phyloP scores from a whole-genome alignment of 2,329 filamentous ascomycete genomes.

The Akanthomyces muscarius region DNA sequence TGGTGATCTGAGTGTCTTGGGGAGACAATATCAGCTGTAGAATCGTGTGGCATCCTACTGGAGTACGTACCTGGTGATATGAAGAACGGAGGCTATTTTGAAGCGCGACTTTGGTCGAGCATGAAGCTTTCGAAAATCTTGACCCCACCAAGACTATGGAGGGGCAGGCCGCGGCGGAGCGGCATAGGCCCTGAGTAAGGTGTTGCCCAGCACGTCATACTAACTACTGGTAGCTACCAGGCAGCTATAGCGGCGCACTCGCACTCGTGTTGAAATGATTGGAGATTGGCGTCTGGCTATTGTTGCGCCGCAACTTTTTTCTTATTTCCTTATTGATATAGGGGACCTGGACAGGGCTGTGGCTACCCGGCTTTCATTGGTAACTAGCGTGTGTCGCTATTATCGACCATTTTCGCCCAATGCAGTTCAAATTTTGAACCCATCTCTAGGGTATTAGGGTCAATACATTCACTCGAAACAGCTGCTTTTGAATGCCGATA shows the following conservation, averaged over 20 bases:
- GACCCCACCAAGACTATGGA: constrained; percentile 17
- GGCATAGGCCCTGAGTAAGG: not conserved
- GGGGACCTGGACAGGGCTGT: too few species aligned
- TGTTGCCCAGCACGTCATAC: constrained; percentile 11
- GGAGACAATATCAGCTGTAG: not conserved
- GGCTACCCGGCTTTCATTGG: too few species aligned
- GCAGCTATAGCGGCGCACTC: not conserved
- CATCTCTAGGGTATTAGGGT: too few species aligned
- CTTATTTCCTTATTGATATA: too few species aligned
- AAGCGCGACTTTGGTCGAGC: constrained; percentile 12
- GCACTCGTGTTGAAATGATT: constrained; percentile 8
- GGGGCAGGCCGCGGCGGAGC: constrained; percentile 4
- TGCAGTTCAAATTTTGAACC: too few species aligned
- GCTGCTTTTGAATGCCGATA: not conserved
- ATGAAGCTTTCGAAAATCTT: constrained; percentile 6
- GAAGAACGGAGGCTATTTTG: not conserved
- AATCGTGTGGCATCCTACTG: not conserved
- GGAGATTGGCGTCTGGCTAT: not conserved
- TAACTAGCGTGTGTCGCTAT: too few species aligned
- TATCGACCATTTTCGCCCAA: too few species aligned
- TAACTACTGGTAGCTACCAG: not conserved
- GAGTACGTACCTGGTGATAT: not conserved
- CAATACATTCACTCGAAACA: too few species aligned
- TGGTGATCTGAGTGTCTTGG: not conserved
- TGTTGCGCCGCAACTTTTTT: not conserved